phyloP scores from a whole-genome alignment of 2,329 filamentous ascomycete species.

The Aspergillus fumigatus region DNA sequence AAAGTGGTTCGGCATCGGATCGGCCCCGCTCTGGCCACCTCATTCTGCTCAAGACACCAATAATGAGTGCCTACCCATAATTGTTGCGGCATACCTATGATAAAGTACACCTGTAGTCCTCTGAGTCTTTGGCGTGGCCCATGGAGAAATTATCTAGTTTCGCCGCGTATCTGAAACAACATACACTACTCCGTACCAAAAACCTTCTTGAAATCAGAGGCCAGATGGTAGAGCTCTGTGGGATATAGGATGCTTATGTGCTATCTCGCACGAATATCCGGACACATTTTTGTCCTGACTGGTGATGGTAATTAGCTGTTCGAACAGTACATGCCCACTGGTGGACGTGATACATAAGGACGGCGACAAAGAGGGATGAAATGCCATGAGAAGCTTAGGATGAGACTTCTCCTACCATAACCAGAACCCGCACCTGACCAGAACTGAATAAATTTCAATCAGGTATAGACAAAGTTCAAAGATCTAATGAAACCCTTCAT shows the following conservation, averaged over 20 bases:
- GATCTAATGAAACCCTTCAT: neutral
- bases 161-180: neutral
- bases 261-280: neutral
- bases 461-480: neutral
- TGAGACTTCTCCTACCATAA: neutral
- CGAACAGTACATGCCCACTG: neutral
- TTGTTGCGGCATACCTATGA: neutral
- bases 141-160: too few species aligned
- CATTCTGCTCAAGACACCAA: neutral
- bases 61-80: neutral
- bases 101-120: too few species aligned
- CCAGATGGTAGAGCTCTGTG: neutral
- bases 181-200: neutral
- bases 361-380: neutral
- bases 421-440: neutral
- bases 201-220: too few species aligned
- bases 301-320: neutral
- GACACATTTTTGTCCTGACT: neutral
- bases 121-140: neutral
- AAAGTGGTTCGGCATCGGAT: slow-evolving; percentile 10
- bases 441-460: neutral
- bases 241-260: neutral
- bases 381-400: too few species aligned
- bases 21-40: slow-evolving; percentile 12
- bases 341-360: neutral